Base-by-base conservation (phyloP, 345 rosid species). In the Kernera saxatilis region DNA sequence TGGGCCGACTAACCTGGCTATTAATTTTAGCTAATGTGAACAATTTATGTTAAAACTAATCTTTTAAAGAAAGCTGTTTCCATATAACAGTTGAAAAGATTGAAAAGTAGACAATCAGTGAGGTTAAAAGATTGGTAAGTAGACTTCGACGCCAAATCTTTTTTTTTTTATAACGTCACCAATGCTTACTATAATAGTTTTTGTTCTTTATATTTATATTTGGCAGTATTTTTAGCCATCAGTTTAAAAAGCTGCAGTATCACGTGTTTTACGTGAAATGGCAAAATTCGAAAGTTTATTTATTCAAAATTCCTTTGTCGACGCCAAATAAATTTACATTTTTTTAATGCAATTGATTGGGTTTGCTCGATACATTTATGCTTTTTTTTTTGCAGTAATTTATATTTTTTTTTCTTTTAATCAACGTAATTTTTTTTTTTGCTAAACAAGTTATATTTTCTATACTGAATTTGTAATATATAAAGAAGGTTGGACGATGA, bases 181-280 rank as follows among this genome's bases (percentile, higher is more conserved):
- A n/a, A n/a, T n/a, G n/a, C n/a, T n/a, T n/a, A n/a, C n/a, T n/a
- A n/a, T n/a, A n/a, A 32, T 41, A 30, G 2, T 19, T 21, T 10
- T 33, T 68, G 17, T 3, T 41, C 8, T 17, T 49, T n/a, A 11
- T 11, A 17, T 62, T n/a, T 65, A 46, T 46, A 21, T 37, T n/a
- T 73, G 45, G 36, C 11, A 22, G 29, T 30, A 21, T 7, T 9
- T 56, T 30, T 59, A n/a, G 30, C 67, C 62, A 67, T 6, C 69
- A 35, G 21, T 26, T 43, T 18, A 52, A 59, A 51, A 41, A 64
- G 51, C 57, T 25, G 51, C 74, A 51, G 74, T 43, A 51, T 74
- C 78, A 68, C 78, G 78, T 68, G 70, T 33, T 75, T 30, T 43
- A 41, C 74, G 74, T 75, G 78, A 52, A 61, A 54, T 19, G n/a